Conservation (phyloP, 1,284 basidiomycete genomes). For the Stygiomarasmius scandens region DNA sequence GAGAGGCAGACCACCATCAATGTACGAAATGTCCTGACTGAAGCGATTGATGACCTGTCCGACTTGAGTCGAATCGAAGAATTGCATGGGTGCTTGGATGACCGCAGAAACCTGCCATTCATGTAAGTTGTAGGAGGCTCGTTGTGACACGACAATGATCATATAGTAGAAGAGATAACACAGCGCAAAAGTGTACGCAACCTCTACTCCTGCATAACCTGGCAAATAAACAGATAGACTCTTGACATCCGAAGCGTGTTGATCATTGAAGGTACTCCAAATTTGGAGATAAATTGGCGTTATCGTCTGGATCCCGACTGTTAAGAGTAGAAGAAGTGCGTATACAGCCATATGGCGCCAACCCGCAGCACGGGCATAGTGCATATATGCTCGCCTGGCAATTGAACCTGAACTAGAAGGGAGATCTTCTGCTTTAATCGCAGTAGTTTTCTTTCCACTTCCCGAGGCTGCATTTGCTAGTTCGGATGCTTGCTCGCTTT, state of each 20-base stretch:
- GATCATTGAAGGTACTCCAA: constrained; percentile 3
- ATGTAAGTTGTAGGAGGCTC: constrained; percentile 1
- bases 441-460: neutral
- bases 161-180: constrained; percentile 3
- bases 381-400: neutral
- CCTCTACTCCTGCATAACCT: constrained; percentile 1
- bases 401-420: neutral
- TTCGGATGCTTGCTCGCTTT: neutral
- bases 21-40: constrained; percentile 3
- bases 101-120: constrained; percentile 1
- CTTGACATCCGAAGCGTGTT: neutral
- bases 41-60: constrained; percentile 3
- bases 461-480: neutral
- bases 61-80: constrained; percentile 1
- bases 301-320: neutral
- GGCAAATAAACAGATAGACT: neutral
- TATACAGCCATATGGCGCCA: neutral
- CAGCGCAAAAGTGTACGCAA: neutral
- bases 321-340: neutral
- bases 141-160: constrained; percentile 1
- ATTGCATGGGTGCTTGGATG: neutral
- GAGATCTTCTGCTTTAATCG: neutral
- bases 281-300: constrained; percentile 2
- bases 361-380: constrained; percentile 1
- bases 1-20: neutral